Conservation (phyloP, 306 rosid genomes). For the Vigna reflexopilosa region DNA sequence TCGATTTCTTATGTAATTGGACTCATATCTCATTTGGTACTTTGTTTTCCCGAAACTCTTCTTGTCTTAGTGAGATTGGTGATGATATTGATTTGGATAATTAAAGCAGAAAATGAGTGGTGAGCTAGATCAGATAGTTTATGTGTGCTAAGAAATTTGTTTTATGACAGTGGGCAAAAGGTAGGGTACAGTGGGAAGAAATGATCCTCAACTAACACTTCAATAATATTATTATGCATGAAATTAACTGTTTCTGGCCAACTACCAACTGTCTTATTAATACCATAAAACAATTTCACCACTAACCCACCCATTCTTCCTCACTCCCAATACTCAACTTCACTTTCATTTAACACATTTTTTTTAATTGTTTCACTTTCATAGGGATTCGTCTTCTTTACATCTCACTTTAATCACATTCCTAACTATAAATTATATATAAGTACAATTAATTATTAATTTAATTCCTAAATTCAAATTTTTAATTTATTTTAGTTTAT, state of each 20-base stretch:
- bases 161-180: neutral
- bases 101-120: neutral
- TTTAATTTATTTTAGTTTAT: too few species aligned
- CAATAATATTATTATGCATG: neutral
- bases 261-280: neutral
- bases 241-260: neutral
- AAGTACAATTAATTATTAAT: too few species aligned
- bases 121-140: neutral
- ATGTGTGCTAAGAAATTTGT: neutral
- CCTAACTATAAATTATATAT: too few species aligned
- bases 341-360: too few species aligned
- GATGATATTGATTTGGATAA: neutral
- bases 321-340: too few species aligned
- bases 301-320: neutral
- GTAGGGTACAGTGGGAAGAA: neutral
- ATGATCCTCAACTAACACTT: neutral
- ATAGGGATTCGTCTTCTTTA: too few species aligned
- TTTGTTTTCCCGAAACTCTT: accelerated
- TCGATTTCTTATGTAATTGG: accelerated
- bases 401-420: too few species aligned
- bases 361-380: too few species aligned
- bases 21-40: too few species aligned
- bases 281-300: neutral
- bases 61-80: neutral
- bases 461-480: too few species aligned